A percentile compares a stretch with the other conserved stretches of the same genome.
These are phyloP conservation scores for Zymoseptoria tritici DNA, from an alignment of 2,329 filamentous ascomycete genomes.

Conservation along the genomic window DNA sequence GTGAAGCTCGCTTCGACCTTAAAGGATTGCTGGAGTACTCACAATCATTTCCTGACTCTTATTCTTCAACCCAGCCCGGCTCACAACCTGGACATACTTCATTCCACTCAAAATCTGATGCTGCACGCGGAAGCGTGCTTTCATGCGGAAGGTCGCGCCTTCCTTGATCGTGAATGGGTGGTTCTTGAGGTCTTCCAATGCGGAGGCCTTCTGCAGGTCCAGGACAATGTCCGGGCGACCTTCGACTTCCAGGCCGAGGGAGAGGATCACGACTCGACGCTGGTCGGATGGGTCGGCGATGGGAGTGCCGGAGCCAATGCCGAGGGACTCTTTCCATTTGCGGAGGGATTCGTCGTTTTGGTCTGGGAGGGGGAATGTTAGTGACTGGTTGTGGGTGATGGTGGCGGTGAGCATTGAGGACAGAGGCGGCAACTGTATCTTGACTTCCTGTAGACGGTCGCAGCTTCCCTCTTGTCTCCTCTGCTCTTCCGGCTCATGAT, in stretches of 20 bases:
- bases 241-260: slow-evolving; percentile 75
- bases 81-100: slow-evolving; percentile 92
- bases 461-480: background rate
- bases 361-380: slow-evolving; percentile 37
- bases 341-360: slow-evolving; percentile 84
- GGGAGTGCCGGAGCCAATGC: slow-evolving; percentile 58
- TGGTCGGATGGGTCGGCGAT: slow-evolving; percentile 59
- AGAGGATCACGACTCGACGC: slow-evolving; percentile 86
- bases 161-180: slow-evolving; percentile 98
- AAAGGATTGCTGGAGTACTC: slow-evolving; percentile 32
- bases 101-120: slow-evolving; percentile 91
- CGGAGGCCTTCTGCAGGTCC: slow-evolving; percentile 68
- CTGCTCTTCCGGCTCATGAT: background rate
- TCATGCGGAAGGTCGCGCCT: slow-evolving; percentile 88
- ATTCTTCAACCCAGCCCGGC: slow-evolving; percentile 77
- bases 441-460: background rate
- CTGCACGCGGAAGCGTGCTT: slow-evolving; percentile 88
- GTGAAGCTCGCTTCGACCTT: background rate
- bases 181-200: slow-evolving; percentile 71
- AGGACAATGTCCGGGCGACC: slow-evolving; percentile 82
- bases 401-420: background rate
- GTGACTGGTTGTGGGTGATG: background rate
- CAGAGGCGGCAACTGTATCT: too few relatives aligned
- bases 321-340: slow-evolving; percentile 95
- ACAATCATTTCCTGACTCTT: slow-evolving; percentile 99